Base-by-base conservation (phyloP, 805 yeast species). In the Metschnikowia koreensis region DNA sequence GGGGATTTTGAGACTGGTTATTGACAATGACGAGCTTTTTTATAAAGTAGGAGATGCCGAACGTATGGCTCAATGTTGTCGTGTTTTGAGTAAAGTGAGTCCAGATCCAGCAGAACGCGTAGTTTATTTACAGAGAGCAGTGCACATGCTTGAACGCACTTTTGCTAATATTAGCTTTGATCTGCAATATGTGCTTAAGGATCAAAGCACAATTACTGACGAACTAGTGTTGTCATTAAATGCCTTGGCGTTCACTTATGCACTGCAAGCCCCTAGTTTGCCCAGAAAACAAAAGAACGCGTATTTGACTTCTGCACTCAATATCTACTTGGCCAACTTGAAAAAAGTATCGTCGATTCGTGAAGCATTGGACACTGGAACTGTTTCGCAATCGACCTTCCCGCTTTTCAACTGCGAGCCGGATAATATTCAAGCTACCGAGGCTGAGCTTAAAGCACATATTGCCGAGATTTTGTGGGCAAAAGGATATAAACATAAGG, bases 401-500 rank as follows among this genome's bases (percentile, higher is more conserved):
- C 79, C 79, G 13, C 59, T 73, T 10, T 70, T 74, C 58, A 59
- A 73, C 53, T 71, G 75, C 57, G 62, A 62, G 40, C 51, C 51
- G 12, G 61, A 60, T 22, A 71, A 71, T 48, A 39, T 73, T n/a
- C 55, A 50, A 29, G 56, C 70, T 52, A 41, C 60, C 17, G 61
- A 60, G 26, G 69, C 71, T 40, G 76, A 69, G 41, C 57, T 65
- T 43, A 69, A 67, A 52, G 69, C 75, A 5, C 77, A 74, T 54
- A 60, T 74, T 16, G 63, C 74, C 49, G 78, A 74, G 56, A 61
- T 74, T 13, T 64, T 74, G 62, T 74, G 77, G 77, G 69, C 69
- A 7, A 66, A 63, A 54, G 76, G 76, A 7, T 68, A 57, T 57
- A 66, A 66, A 51, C 60, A 67, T 51, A 68, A 69, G 47, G 76